These are phyloP conservation scores for Goffeauzyma gilvescens DNA, from an alignment of 768 basidiomycete species.

Conservation along the genomic window DNA sequence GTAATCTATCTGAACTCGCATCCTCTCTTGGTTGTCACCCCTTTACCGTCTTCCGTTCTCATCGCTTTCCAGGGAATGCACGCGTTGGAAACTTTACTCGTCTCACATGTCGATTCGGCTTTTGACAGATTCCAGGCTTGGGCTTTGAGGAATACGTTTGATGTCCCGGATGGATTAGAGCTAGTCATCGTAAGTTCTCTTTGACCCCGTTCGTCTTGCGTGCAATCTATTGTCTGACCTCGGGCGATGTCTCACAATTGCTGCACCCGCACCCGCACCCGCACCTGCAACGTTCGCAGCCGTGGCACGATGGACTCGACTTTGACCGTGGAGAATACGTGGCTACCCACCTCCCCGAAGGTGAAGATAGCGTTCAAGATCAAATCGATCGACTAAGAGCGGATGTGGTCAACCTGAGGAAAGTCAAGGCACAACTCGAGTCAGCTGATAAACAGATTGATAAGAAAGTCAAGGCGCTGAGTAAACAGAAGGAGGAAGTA, in stretches of 20 bases:
- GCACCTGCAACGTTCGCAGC: conserved; percentile 12
- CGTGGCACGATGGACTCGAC: conserved; percentile 48
- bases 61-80: conserved; percentile 57
- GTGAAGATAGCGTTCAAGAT: conserved; percentile 39
- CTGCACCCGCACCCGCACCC: too few species aligned
- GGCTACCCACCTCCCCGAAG: conserved; percentile 32
- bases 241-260: conserved; percentile 32
- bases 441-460: conserved; percentile 40
- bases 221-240: conserved; percentile 53
- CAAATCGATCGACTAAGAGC: conserved; percentile 51
- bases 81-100: conserved; percentile 69
- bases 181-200: conserved; percentile 20
- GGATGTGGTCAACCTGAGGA: conserved; percentile 53
- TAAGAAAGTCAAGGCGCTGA: conserved; percentile 36
- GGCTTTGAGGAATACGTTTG: conserved; percentile 73
- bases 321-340: conserved; percentile 40
- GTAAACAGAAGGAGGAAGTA: conserved; percentile 22
- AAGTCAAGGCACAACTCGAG: conserved; percentile 42
- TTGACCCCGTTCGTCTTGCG: too few species aligned
- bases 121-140: conserved; percentile 85
- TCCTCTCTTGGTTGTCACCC: too few species aligned
- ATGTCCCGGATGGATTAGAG: conserved; percentile 35
- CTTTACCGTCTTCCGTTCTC: too few species aligned
- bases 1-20: conserved; percentile 42
- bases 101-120: conserved; percentile 71